Evolutionary conservation across 2,329 filamentous ascomycete genomes (phyloP), one percentile per base, ranked within the genome.

Genomic region (Colletotrichum acutatum): DNA sequence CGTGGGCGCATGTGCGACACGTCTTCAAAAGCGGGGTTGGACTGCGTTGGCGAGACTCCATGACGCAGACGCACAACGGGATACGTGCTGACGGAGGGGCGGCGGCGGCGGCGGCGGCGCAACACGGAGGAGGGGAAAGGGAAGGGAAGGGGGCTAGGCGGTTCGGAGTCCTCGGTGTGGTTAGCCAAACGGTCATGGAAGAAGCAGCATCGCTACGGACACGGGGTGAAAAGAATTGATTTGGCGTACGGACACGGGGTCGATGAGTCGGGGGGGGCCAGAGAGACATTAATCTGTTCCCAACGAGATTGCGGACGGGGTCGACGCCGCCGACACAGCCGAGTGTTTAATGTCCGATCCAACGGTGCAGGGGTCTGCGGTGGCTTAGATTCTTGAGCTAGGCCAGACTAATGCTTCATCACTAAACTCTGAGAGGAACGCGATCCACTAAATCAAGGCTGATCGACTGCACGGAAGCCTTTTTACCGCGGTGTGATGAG

Each of bases 1-100:
- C 81, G 28, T 80, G 78, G 66, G 80, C 81, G 70, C 80, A 82
- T 26, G 79, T 79, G 71, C 81, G 80, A 54, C 81, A 82, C 8
- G 81, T 82, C 65, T 80, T 81, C 28, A 73, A 52, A 37, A 73
- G 42, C 61, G 60, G 61, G 71, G 67, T 62, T 14, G 71, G 66
- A 37, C 68, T 71, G 49, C 67, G 66, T 67, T 72, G 66, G 34
- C 69, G 66, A 32, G 68, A 52, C 34, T 68, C 57, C 67, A 70
- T 70, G 54, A 49, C 49, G 32, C n/a, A 19, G 16, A 26, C n/a
- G 8, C 22, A n/a, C 28, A 30, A 30, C 19, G 14, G 16, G 26
- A 26, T 46, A 46, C 19, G 49, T 19, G 57, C 26, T n/a, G 22
- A 22, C n/a, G 14, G 63, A 24, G 14, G 22, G 28, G 37, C 46